These are phyloP conservation scores for Rhodotorula sp. DNA, from an alignment of 1,284 basidiomycete species.

Conservation along the genomic window DNA sequence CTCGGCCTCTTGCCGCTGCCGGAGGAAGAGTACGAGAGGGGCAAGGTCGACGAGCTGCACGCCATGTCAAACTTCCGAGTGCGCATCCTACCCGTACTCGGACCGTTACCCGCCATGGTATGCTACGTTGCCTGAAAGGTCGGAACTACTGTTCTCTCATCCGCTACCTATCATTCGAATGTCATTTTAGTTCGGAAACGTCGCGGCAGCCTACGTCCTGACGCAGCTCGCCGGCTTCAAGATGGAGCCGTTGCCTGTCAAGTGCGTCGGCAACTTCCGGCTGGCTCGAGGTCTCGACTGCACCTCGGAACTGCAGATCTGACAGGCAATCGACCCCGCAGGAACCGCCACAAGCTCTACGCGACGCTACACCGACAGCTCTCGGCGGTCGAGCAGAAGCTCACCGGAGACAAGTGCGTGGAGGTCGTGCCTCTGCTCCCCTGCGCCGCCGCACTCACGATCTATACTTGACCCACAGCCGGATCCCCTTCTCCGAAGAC, in stretches of 20 bases:
- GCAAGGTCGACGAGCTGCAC: constrained; percentile 83
- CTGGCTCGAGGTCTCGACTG: too few relatives aligned
- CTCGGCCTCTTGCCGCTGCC: constrained; percentile 84
- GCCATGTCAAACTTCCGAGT: constrained; percentile 93
- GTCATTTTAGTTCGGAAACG: constrained; percentile 65
- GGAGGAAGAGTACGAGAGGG: constrained; percentile 88
- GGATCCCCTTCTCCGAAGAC: constrained; percentile 72
- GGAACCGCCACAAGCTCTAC: constrained; percentile 74
- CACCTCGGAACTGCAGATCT: neutral
- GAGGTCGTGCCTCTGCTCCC: neutral
- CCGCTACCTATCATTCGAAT: constrained; percentile 49
- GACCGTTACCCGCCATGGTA: constrained; percentile 50
- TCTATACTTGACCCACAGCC: constrained; percentile 53
- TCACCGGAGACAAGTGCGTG: constrained; percentile 53
- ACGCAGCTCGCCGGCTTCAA: constrained; percentile 80
- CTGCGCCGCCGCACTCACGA: neutral
- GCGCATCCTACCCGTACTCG: constrained; percentile 80
- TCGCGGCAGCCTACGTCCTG: constrained; percentile 80
- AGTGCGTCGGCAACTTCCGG: constrained; percentile 47
- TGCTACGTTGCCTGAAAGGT: neutral
- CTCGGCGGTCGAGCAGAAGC: constrained; percentile 65
- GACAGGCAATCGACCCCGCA: neutral
- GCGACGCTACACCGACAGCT: constrained; percentile 75
- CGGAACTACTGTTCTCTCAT: neutral
- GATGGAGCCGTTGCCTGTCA: constrained; percentile 73